Base-by-base conservation (phyloP, 305 asterid genomes). In the Rubia tinctorum region DNA sequence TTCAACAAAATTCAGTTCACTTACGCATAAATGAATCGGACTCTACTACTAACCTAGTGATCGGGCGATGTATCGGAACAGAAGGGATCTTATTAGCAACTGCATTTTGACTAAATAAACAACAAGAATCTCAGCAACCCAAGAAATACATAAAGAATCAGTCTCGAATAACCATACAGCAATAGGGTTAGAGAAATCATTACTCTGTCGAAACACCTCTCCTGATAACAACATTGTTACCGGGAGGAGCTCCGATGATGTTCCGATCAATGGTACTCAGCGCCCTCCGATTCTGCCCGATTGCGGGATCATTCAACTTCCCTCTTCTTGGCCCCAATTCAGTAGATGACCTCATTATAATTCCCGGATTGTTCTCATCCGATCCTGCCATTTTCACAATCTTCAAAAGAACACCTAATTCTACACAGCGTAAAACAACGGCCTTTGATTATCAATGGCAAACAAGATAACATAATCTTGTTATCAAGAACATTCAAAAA, bases 11-110 rank as follows among this genome's bases (percentile, higher is more conserved):
- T 3, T 20, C 15, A 53, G 59, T 13, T 69, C 56, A 39, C 22
- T 17, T 25, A 79, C 59, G 73, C 71, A 39, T 27, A 61, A 70
- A 73, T 67, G 27, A 66, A 67, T 3, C 25, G 8, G 44, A 34
- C 47, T 58, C 47, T n/a, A 78, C 47, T n/a, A 78, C 85, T 23
- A 80, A 91, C 99, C 98, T 93, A 51, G 98, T 91, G 71, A 89
- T 76, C 0, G 97, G 99, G 27, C 93, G 95, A 79, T 86, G 95
- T 47, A 76, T 79, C 14, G 87, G 97, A 69, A 81, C 55, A 25
- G 69, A 75, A 62, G 80, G 86, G 58, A 70, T 82, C 86, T 82
- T 86, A 71, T 67, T 79, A 71, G 81, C 70, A 30, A 79, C 80
- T 22, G 40, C 81, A 76, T 78, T 83, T 76, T 78, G 80, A 77